Evolutionary conservation across 495 filamentous ascomycete species (phyloP).

Genomic region (Penicillium argentinense): DNA sequence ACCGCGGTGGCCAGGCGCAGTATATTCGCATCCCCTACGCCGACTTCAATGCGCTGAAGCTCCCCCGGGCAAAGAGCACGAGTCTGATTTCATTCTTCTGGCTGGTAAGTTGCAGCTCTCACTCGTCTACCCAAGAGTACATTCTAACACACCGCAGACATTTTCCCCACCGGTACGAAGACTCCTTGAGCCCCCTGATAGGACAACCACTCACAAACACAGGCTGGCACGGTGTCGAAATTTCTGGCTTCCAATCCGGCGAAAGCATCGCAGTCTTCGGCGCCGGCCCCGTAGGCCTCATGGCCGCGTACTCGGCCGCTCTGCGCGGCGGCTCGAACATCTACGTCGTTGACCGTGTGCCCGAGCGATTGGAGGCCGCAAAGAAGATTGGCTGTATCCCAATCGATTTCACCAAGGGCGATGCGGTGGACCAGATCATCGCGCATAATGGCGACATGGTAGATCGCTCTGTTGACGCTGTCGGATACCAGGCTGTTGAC

Average conservation of each 20-base stretch:
- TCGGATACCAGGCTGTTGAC: conserved; percentile 55
- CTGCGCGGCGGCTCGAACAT: conserved; percentile 54
- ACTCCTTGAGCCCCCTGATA: background rate
- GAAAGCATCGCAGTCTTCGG: conserved; percentile 55
- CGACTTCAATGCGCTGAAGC: conserved; percentile 53
- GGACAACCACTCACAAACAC: background rate
- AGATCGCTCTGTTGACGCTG: conserved; percentile 52
- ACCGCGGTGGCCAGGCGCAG: conserved; percentile 54
- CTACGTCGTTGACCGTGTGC: conserved; percentile 55
- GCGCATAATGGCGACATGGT: conserved; percentile 44
- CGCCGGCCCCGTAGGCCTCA: conserved; percentile 54
- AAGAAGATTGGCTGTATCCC: conserved; percentile 51
- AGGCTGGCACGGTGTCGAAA: conserved; percentile 56
- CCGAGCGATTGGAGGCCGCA: conserved; percentile 49
- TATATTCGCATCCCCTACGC: conserved; percentile 58
- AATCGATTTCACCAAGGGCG: conserved; percentile 38
- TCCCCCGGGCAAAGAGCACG: conserved; percentile 46
- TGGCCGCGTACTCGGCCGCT: conserved; percentile 55
- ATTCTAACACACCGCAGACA: conserved; percentile 34
- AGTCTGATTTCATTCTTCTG: conserved; percentile 47
- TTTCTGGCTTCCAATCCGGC: conserved; percentile 54
- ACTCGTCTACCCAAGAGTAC: background rate
- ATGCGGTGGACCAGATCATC: conserved; percentile 41
- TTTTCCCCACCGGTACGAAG: conserved; percentile 53
- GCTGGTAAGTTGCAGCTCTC: conserved; percentile 23